Base-by-base conservation (phyloP, 2,329 filamentous ascomycete species). In the Aspergillus puulaauensis region DNA sequence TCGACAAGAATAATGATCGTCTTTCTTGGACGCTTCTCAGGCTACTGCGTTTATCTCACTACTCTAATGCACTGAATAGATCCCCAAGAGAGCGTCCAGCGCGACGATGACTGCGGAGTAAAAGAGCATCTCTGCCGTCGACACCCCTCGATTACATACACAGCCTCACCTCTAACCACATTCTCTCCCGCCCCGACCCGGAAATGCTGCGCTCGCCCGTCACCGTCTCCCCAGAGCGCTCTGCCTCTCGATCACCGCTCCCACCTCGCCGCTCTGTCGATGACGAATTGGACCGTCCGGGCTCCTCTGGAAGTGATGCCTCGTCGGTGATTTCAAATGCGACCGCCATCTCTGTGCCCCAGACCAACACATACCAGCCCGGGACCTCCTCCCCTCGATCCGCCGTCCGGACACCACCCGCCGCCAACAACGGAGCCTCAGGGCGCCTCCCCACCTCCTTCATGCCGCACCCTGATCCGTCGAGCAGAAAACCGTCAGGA, bases 251-350 rank as follows among this genome's bases (percentile, higher is more conserved):
- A 54, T 53, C 64, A 8, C 62, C 51, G 21, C 57, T 53, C 19
- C 61, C 62, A 52, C 60, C 56, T 52, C 64, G 49, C 61, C 66
- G 35, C 60, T 70, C 68, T 27, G 66, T 71, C 54, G 70, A 71
- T 53, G 69, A 73, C 57, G 70, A 68, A 64, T 66, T 68, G 62
- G 64, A 59, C 56, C 75, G 75, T 41, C 73, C 76, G 48, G 71
- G 68, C 60, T 78, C 77, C 44, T 78, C 77, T 58, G 77, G 74
- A 61, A 80, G 77, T 67, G 75, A 79, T 71, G 73, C 77, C 56
- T 81, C 79, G 9, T 73, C 72, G 5, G 69, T 70, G 27, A 74
- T 73, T 12, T 80, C 77, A 46, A 76, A 75, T 65, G 71, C 78
- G 57, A 77, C 76, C 39, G 73, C 27, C 27, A 31, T 31, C 27